phyloP scores from a whole-genome alignment of 164 flowering plant genomes.

The Vitis cinerea region DNA sequence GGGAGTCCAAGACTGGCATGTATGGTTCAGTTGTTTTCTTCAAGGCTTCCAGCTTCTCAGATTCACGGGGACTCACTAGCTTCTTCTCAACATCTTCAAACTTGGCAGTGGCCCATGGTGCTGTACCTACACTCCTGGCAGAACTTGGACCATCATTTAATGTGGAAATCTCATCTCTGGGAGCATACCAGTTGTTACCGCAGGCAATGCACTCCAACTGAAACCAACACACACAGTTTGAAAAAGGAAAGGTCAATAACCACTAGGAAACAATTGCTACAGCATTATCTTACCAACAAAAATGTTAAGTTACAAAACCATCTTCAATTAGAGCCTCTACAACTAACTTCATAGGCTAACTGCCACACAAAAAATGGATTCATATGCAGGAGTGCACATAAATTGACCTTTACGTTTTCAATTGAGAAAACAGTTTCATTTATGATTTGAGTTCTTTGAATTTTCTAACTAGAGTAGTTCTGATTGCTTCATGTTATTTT shows the following conservation, averaged over 20 bases:
- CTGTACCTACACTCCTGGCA: slow-evolving; percentile 44
- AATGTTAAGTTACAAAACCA: no score
- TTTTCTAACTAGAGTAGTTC: no score
- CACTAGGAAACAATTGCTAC: neutral
- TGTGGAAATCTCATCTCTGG: slow-evolving; percentile 73
- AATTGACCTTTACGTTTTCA: no score
- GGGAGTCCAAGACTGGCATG: slow-evolving; percentile 57
- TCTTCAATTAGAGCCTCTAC: no score
- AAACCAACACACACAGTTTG: neutral
- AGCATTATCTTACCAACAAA: no score
- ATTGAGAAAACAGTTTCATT: no score
- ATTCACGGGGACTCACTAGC: slow-evolving; percentile 64
- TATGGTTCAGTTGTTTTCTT: slow-evolving; percentile 51
- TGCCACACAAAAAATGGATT: no score
- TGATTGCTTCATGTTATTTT: no score
- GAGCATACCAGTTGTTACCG: slow-evolving; percentile 89
- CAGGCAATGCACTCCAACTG: slow-evolving; percentile 90
- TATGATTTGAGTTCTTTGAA: no score
- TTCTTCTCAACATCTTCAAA: slow-evolving; percentile 74
- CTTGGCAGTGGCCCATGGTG: slow-evolving; percentile 86
- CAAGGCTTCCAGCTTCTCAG: slow-evolving; percentile 43
- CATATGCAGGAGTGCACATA: no score
- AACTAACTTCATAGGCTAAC: no score
- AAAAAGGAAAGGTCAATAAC: neutral
- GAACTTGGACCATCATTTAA: slow-evolving; percentile 65